Evolutionary conservation across 441 rosid genomes (phyloP).

Genomic region (Bruguiera hainesii): DNA sequence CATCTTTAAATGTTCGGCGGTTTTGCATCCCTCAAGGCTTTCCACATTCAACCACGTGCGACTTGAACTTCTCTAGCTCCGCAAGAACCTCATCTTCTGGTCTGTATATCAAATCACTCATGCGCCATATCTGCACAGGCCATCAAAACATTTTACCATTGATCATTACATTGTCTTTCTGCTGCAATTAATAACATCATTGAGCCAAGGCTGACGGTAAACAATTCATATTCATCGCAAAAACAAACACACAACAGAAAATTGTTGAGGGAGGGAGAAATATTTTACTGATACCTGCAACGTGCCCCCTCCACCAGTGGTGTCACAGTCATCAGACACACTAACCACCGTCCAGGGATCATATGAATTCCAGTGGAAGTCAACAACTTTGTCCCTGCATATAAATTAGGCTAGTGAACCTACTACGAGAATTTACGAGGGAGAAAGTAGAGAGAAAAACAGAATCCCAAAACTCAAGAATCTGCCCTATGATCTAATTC

Average conservation of each 20-base stretch:
- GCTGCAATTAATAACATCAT: not conserved
- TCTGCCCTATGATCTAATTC: too few relatives aligned
- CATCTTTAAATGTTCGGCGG: not conserved
- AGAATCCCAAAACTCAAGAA: too few relatives aligned
- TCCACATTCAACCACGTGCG: slow-evolving; percentile 69
- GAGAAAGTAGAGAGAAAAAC: too few relatives aligned
- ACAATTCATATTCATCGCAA: not conserved
- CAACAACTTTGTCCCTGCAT: slow-evolving; percentile 28
- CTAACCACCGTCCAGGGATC: slow-evolving; percentile 34
- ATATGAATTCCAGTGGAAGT: slow-evolving; percentile 27
- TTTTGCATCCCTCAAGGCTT: slow-evolving; percentile 36
- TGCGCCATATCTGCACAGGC: slow-evolving; percentile 83
- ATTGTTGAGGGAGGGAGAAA: not conserved
- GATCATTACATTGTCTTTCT: too few relatives aligned
- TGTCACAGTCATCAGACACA: slow-evolving; percentile 48
- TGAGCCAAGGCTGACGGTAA: not conserved
- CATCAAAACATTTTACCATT: not conserved
- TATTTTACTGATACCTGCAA: slow-evolving; percentile 31
- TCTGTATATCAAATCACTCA: slow-evolving; percentile 93
- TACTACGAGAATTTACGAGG: not conserved
- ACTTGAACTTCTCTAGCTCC: slow-evolving; percentile 93
- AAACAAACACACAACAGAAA: too few relatives aligned
- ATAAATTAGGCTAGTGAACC: not conserved
- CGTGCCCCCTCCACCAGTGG: slow-evolving; percentile 50
- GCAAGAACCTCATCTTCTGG: slow-evolving; percentile 91